Evolutionary conservation across 441 rosid genomes (phyloP), one percentile per base, ranked within the genome.

Genomic region (Theobroma grandiflorum): DNA sequence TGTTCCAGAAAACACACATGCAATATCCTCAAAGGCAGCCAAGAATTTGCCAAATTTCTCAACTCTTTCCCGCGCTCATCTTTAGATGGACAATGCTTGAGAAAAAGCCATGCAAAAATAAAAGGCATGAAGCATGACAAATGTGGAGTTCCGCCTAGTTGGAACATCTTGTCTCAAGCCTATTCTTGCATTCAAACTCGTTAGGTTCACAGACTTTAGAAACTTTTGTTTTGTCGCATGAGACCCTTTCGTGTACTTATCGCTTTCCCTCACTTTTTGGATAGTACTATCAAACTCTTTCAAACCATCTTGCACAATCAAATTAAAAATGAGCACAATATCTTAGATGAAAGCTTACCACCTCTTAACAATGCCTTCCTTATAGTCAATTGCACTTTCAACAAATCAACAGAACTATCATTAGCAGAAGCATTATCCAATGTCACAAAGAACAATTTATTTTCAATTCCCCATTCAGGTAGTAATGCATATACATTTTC

Each of bases 321-420:
- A 72, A 26, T 78, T 78, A 11, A 82, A 45, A 16, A 78, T 82
- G 79, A 22, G 71, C 81, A 26, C 65, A 26, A 26, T 26, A 26
- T 26, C 31, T 26, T 26, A 26, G 31, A 26, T 26, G 31, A 26
- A 26, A 55, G 65, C 22, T 33, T 62, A 4, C 5, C 68, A 37
- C 31, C 53, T 35, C 14, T 1, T 42, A 64, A 22, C 26, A 66
- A 26, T 37, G 75, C 16, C 1, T 75, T 35, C 20, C 64, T 11
- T 14, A 22, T 14, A 58, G 52, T 57, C 40, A 72, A 57, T 14
- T 31, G 15, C 11, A 26, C 8, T 20, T 62, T 72, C 65, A 81
- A 77, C n/a, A 10, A 20, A 50, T 61, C 37, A 37, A 67, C 10
- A 11, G 31, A 47, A 37, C 64, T 8, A 14, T 81, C 50, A 35